These are phyloP conservation scores for Cordyceps tenuipes DNA, from an alignment of 2,329 filamentous ascomycete species.

Conservation along the genomic window DNA sequence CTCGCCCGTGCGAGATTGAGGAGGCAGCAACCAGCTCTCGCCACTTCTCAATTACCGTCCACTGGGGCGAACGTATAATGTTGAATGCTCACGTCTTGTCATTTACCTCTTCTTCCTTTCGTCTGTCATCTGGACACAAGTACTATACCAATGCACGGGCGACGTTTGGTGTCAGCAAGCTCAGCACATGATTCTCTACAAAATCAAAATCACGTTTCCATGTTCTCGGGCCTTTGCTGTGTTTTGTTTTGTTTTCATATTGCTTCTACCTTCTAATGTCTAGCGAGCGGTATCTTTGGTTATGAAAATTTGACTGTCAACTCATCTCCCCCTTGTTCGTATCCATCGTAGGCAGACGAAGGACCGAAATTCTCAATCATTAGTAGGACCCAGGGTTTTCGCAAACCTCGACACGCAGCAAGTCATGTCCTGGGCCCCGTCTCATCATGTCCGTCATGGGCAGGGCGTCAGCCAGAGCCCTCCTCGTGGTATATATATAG, in stretches of 20 bases:
- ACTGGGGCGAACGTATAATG: background rate
- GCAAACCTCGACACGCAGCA: background rate
- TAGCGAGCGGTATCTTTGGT: conserved; percentile 35
- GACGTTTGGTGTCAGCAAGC: background rate
- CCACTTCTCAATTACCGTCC: background rate
- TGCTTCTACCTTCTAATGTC: conserved; percentile 15
- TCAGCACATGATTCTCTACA: background rate
- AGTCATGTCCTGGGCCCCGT: background rate
- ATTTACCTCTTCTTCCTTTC: background rate
- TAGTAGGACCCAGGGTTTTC: conserved; percentile 1
- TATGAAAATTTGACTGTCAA: conserved; percentile 14
- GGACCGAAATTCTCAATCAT: background rate
- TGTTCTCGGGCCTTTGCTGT: background rate
- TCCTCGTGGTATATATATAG: conserved; percentile 9
- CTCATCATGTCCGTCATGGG: conserved; percentile 9
- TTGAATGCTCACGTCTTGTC: background rate
- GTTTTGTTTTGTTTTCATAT: conserved; percentile 7
- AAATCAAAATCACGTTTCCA: background rate
- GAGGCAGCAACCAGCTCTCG: background rate
- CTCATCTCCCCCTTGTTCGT: conserved; percentile 13
- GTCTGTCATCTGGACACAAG: background rate
- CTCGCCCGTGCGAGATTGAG: conserved; percentile 21
- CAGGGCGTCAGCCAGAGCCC: background rate
- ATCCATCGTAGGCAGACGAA: background rate
- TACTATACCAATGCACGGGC: background rate